phyloP scores from a whole-genome alignment of 1,139 yeast species.

The Casaregolazyma suthepensis region DNA sequence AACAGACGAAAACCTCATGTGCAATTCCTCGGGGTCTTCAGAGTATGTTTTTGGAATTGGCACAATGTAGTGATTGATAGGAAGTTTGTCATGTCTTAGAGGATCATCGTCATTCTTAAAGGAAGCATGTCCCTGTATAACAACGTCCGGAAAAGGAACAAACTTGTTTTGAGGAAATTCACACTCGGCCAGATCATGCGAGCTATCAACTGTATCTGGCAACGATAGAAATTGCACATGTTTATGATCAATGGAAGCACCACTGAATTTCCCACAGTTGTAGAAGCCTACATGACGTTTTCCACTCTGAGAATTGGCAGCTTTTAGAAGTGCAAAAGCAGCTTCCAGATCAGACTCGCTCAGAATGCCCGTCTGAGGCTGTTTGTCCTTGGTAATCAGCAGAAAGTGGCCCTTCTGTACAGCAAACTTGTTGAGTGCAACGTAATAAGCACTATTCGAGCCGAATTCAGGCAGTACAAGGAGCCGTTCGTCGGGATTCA shows the following conservation, averaged over 20 bases:
- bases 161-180: constrained; percentile 27
- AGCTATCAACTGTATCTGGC: constrained; percentile 40
- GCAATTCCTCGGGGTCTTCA: constrained; percentile 33
- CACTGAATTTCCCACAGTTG: constrained; percentile 82
- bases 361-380: constrained; percentile 66
- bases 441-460: constrained; percentile 43
- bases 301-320: constrained; percentile 33
- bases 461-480: constrained; percentile 54
- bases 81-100: constrained; percentile 50
- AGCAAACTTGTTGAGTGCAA: constrained; percentile 82
- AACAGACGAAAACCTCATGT: constrained; percentile 37
- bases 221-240: constrained; percentile 80
- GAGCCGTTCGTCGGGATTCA: constrained; percentile 69
- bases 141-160: constrained; percentile 52
- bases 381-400: constrained; percentile 66
- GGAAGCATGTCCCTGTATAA: constrained; percentile 42
- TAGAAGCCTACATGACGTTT: constrained; percentile 66
- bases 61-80: constrained; percentile 80
- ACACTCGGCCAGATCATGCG: background rate
- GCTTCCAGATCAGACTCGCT: constrained; percentile 60
- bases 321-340: constrained; percentile 47
- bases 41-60: constrained; percentile 40
- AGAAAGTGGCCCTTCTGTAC: constrained; percentile 73
- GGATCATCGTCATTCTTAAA: constrained; percentile 46
- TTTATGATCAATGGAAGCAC: constrained; percentile 90